Percentiles rank a stretch among this genome's conserved stretches.
Conservation (phyloP, 345 rosid genomes). For the Euclidium syriacum region DNA sequence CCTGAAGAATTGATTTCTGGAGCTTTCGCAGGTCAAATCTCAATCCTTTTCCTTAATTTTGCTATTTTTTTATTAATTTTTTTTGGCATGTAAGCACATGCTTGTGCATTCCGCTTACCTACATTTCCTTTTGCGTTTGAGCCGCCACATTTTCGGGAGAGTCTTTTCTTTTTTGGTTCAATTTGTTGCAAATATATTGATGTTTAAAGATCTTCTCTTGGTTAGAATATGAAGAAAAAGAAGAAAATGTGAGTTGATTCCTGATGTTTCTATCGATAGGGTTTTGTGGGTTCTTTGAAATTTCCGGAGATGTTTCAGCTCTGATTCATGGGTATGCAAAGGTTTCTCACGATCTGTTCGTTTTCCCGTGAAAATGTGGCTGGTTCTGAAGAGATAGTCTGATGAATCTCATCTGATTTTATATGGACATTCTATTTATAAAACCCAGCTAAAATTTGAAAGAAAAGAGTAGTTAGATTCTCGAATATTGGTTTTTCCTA, state of each 20-base stretch:
- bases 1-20: not conserved
- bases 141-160: not conserved
- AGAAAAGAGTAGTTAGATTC: constrained; percentile 12
- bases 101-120: constrained; percentile 6
- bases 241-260: not conserved
- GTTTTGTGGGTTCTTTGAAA: constrained; percentile 13
- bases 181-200: not conserved
- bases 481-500: constrained; percentile 10
- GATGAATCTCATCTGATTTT: not conserved
- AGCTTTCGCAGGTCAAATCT: constrained; percentile 22
- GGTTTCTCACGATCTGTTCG: constrained; percentile 25
- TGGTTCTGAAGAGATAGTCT: not conserved
- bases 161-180: not conserved
- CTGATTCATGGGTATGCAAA: constrained; percentile 6
- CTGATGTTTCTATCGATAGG: not conserved
- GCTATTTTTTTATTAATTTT: not conserved
- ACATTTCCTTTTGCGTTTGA: constrained; percentile 14
- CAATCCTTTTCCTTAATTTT: not conserved
- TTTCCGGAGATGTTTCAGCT: not conserved
- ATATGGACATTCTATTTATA: not conserved
- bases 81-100: constrained; percentile 1
- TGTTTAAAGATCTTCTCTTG: not conserved
- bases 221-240: not conserved
- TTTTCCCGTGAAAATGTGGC: constrained; percentile 10
- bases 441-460: not conserved